Conservation (phyloP, 2,329 filamentous ascomycete species). For the Trichoderma sp. region DNA sequence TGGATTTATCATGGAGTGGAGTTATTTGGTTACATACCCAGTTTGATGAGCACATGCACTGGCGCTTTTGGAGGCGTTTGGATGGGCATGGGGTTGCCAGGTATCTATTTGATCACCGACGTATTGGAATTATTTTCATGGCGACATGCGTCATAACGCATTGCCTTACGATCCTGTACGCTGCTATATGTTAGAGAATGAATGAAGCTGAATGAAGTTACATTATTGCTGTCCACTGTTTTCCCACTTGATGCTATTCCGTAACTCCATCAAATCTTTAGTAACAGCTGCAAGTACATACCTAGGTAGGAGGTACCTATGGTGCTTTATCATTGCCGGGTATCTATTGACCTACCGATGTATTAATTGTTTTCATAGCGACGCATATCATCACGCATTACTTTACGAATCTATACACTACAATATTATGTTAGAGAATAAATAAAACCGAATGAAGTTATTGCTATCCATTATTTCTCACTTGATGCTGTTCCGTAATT, state of each 20-base stretch:
- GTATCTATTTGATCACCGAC: too few species aligned
- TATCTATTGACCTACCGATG: too few species aligned
- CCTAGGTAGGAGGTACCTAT: too few species aligned
- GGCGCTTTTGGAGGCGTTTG: neutral
- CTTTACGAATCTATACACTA: neutral
- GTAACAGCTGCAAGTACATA: neutral
- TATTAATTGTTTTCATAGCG: neutral
- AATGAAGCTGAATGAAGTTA: neutral
- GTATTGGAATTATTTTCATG: neutral
- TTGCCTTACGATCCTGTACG: neutral
- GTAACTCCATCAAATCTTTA: neutral
- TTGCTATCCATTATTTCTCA: neutral
- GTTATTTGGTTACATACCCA: constrained; percentile 12
- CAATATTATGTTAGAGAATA: neutral
- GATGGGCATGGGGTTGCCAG: neutral
- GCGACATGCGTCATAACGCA: neutral
- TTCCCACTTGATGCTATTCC: neutral
- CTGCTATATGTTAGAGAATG: neutral
- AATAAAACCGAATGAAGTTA: neutral
- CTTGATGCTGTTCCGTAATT: neutral
- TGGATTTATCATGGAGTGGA: neutral
- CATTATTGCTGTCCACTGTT: neutral
- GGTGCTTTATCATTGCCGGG: neutral
- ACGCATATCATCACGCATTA: neutral
- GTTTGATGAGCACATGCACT: neutral